Conservation (phyloP, 805 yeast species). For the Tetrapisispora namnaoensis region DNA sequence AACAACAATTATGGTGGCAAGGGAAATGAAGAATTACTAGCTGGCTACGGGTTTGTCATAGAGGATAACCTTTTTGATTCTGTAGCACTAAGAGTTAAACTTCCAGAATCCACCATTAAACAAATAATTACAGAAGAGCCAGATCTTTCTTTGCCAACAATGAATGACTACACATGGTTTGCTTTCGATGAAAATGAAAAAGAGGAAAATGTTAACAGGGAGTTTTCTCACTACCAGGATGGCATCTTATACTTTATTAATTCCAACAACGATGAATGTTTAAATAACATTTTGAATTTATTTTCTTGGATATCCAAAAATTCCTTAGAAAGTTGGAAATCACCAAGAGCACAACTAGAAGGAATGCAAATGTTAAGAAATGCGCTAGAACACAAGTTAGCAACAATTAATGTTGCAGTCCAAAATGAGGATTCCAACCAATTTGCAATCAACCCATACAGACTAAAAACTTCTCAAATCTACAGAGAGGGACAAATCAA, state of each 20-base stretch:
- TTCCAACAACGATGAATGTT: constrained; percentile 9
- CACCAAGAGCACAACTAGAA: constrained; percentile 45
- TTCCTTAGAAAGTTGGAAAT: constrained; percentile 29
- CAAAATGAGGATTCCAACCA: constrained; percentile 2
- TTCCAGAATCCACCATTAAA: constrained; percentile 24
- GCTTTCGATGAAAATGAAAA: constrained; percentile 25
- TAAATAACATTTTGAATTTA: constrained; percentile 21
- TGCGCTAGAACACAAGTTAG: constrained; percentile 44
- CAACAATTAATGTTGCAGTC: background rate
- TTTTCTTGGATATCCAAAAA: constrained; percentile 28
- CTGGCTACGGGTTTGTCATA: constrained; percentile 53
- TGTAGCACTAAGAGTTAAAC: constrained; percentile 51
- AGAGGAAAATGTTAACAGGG: background rate
- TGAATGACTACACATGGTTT: constrained; percentile 34
- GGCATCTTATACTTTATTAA: constrained; percentile 31
- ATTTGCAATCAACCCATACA: constrained; percentile 8
- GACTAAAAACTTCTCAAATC: constrained; percentile 27
- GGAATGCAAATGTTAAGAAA: constrained; percentile 46
- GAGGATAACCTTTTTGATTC: constrained; percentile 51
- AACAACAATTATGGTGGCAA: constrained; percentile 84
- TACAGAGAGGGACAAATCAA: constrained; percentile 44
- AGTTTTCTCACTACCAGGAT: constrained; percentile 14
- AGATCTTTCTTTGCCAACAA: constrained; percentile 31
- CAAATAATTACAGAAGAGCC: constrained; percentile 27
- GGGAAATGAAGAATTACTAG: constrained; percentile 75